phyloP scores from a whole-genome alignment of 2,329 filamentous ascomycete species.

The Colletotrichum tabaci region DNA sequence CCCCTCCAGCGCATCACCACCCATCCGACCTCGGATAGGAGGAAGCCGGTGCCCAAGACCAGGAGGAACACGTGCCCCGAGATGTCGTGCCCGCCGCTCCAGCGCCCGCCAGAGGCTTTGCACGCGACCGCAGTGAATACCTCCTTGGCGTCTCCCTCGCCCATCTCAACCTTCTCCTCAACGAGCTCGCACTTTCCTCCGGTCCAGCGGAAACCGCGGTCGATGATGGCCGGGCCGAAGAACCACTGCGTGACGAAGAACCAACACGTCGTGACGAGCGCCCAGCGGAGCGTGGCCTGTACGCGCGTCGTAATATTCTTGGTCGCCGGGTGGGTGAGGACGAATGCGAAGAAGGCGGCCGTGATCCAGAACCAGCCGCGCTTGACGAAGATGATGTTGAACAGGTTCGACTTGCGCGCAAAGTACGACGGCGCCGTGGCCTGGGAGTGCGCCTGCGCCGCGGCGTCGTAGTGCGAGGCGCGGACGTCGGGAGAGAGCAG shows the following conservation, averaged over 20 bases:
- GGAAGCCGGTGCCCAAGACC: slow-evolving; percentile 84
- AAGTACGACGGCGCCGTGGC: slow-evolving; percentile 85
- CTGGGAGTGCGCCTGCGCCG: slow-evolving; percentile 74
- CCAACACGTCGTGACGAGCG: slow-evolving; percentile 83
- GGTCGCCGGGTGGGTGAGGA: slow-evolving; percentile 76
- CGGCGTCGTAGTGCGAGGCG: slow-evolving; percentile 72
- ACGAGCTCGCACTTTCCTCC: slow-evolving; percentile 85
- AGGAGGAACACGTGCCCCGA: slow-evolving; percentile 96
- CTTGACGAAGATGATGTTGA: slow-evolving; percentile 96
- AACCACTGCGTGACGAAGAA: slow-evolving; percentile 95
- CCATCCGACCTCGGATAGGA: slow-evolving; percentile 84
- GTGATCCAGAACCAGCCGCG: slow-evolving; percentile 95
- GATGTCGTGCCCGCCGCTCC: slow-evolving; percentile 96
- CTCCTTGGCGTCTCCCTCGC: slow-evolving; percentile 61
- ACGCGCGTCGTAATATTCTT: slow-evolving; percentile 49
- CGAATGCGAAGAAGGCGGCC: slow-evolving; percentile 78
- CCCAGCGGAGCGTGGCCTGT: slow-evolving; percentile 78
- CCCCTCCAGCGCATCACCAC: slow-evolving; percentile 63
- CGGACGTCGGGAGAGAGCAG: slow-evolving; percentile 81
- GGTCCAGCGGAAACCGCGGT: slow-evolving; percentile 89
- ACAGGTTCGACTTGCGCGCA: slow-evolving; percentile 91
- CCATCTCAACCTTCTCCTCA: slow-evolving; percentile 61
- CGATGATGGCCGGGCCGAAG: slow-evolving; percentile 91
- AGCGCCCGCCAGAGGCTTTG: slow-evolving; percentile 84
- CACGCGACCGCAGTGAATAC: slow-evolving; percentile 84